phyloP scores from a whole-genome alignment of 1,284 basidiomycete species.

The Phellinidium pouzarii region DNA sequence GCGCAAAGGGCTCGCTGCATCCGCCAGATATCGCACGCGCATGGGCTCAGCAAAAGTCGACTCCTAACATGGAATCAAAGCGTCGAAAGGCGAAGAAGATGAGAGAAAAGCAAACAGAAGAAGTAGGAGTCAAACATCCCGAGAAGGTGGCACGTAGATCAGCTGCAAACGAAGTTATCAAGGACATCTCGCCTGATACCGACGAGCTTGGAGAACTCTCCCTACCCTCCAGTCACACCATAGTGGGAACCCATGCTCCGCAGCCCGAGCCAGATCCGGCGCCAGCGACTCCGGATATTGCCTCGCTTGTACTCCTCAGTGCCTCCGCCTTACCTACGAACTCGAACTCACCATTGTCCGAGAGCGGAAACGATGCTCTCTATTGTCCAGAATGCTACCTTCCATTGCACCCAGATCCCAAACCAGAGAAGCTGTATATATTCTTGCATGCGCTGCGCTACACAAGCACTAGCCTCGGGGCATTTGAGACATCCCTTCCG shows the following conservation, averaged over 20 bases:
- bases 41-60: slow-evolving; percentile 9
- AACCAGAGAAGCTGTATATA: slow-evolving; percentile 85
- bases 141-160: background rate
- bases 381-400: slow-evolving; percentile 87
- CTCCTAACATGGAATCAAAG: background rate
- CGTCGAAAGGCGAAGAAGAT: slow-evolving; percentile 3
- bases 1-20: slow-evolving; percentile 54
- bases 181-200: too few species aligned
- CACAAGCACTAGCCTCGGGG: slow-evolving; percentile 59
- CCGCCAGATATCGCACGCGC: slow-evolving; percentile 38
- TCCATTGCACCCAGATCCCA: slow-evolving; percentile 85
- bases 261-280: too few species aligned
- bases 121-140: background rate
- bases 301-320: background rate
- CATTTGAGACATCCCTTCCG: slow-evolving; percentile 71
- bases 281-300: too few species aligned
- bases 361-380: slow-evolving; percentile 24
- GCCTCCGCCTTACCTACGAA: background rate
- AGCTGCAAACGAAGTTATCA: background rate
- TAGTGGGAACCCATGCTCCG: too few species aligned
- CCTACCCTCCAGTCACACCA: too few species aligned
- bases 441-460: slow-evolving; percentile 88
- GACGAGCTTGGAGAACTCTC: too few species aligned
- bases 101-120: background rate
- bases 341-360: background rate